phyloP scores from a whole-genome alignment of 2,329 filamentous ascomycete species.

The Teratosphaeria viscida region DNA sequence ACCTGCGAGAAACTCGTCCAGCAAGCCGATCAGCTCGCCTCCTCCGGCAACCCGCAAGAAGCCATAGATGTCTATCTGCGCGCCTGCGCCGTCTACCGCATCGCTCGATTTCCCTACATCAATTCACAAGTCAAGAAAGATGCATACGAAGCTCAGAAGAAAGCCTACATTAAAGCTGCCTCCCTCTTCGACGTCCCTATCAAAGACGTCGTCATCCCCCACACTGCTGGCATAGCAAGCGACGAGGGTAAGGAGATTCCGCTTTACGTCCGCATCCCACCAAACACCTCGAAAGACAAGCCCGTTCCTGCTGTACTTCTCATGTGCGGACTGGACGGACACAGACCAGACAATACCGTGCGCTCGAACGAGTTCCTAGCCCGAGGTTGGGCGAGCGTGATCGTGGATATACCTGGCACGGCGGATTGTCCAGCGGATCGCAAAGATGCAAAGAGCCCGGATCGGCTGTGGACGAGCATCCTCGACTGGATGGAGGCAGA shows the following conservation, averaged over 20 bases:
- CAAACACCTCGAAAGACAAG: conserved; percentile 18
- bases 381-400: conserved; percentile 53
- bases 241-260: conserved; percentile 30
- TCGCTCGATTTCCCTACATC: conserved; percentile 29
- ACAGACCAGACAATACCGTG: conserved; percentile 51
- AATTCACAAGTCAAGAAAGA: conserved; percentile 24
- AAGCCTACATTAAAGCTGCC: conserved; percentile 27
- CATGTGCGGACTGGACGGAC: conserved; percentile 53
- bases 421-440: conserved; percentile 57
- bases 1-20: conserved; percentile 22
- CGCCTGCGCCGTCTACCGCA: conserved; percentile 27
- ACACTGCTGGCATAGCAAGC: conserved; percentile 24
- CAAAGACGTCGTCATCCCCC: conserved; percentile 29
- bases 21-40: conserved; percentile 16
- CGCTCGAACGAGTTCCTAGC: conserved; percentile 51
- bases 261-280: conserved; percentile 29
- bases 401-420: conserved; percentile 56
- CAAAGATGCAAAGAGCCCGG: conserved; percentile 47
- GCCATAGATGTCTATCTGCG: conserved; percentile 27
- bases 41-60: conserved; percentile 15
- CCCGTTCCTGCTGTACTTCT: conserved; percentile 43
- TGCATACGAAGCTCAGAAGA: conserved; percentile 27
- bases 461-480: conserved; percentile 53
- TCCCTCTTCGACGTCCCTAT: conserved; percentile 27
- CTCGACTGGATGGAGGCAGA: conserved; percentile 48